Evolutionary conservation across 2,329 filamentous ascomycete species (phyloP).

Genomic region (Aspergillus sp.): DNA sequence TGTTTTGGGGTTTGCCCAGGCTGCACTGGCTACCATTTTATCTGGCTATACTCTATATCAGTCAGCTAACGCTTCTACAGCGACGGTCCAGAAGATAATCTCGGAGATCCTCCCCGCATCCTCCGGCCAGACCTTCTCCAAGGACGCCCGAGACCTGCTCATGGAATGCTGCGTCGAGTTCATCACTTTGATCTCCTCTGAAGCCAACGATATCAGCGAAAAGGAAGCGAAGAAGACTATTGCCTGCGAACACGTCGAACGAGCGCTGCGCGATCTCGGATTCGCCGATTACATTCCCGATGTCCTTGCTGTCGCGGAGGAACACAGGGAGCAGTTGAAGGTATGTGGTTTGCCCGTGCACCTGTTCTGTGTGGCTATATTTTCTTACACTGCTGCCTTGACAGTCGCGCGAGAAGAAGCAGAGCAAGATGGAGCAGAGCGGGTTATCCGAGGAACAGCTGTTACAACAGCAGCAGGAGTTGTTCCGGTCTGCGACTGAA

Average conservation of each 20-base stretch:
- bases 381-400: constrained; percentile 10
- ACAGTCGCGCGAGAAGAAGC: constrained; percentile 89
- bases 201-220: constrained; percentile 97
- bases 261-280: constrained; percentile 82
- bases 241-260: constrained; percentile 93
- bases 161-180: constrained; percentile 99
- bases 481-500: constrained; percentile 73
- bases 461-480: constrained; percentile 76
- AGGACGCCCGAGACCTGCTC: constrained; percentile 86
- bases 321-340: constrained; percentile 90
- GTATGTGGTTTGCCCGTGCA: constrained; percentile 41
- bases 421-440: constrained; percentile 92
- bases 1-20: too few relatives aligned
- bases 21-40: too few relatives aligned
- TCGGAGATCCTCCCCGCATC: constrained; percentile 78
- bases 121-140: constrained; percentile 75
- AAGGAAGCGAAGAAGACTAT: constrained; percentile 99
- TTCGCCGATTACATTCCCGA: constrained; percentile 88
- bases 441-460: constrained; percentile 87
- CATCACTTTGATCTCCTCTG: constrained; percentile 94
- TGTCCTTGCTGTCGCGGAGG: constrained; percentile 74
- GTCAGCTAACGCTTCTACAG: constrained; percentile 26
- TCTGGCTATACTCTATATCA: background rate
- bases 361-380: constrained; percentile 2
- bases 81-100: constrained; percentile 74